Percentiles rank a stretch among this genome's conserved stretches.
Evolutionary conservation across 163 green algal species (phyloP).

Genomic region (Chloromonas sp.): DNA sequence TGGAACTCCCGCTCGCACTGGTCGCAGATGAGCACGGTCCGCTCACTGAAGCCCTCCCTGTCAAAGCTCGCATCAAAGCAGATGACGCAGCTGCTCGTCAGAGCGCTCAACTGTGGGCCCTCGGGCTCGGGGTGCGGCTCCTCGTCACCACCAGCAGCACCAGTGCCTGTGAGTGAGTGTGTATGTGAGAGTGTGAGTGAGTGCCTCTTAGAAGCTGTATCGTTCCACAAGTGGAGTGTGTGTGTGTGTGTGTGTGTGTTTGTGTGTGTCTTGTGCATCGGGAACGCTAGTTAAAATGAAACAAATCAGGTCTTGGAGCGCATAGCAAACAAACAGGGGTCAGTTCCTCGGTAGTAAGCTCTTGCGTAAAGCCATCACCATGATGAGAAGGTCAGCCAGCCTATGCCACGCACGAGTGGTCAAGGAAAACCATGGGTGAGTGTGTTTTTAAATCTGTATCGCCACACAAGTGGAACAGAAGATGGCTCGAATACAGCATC

Average conservation of each 20-base stretch:
- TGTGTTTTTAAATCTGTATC: too few relatives aligned
- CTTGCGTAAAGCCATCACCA: too few relatives aligned
- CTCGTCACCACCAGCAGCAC: neutral
- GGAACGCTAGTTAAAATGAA: too few relatives aligned
- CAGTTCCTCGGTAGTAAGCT: too few relatives aligned
- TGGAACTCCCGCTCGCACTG: conserved; percentile 96
- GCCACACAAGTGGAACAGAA: too few relatives aligned
- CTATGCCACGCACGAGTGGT: too few relatives aligned
- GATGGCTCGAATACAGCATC: too few relatives aligned
- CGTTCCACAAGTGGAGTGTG: too few relatives aligned
- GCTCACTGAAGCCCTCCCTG: conserved; percentile 68
- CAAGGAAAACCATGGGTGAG: too few relatives aligned
- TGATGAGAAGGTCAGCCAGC: too few relatives aligned
- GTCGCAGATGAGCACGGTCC: conserved; percentile 94
- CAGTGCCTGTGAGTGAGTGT: conserved; percentile 1
- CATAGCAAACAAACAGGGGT: too few relatives aligned
- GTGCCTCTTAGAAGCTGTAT: neutral
- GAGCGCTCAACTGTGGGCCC: neutral
- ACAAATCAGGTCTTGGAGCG: too few relatives aligned
- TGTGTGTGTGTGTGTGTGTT: neutral
- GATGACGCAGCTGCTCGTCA: conserved; percentile 12
- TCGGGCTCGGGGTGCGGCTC: conserved; percentile 15
- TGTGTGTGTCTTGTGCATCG: neutral
- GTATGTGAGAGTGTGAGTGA: neutral
- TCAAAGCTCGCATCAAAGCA: conserved; percentile 66